Conservation (phyloP, 805 yeast genomes). For the Cyberlindnera galapagoensis region DNA sequence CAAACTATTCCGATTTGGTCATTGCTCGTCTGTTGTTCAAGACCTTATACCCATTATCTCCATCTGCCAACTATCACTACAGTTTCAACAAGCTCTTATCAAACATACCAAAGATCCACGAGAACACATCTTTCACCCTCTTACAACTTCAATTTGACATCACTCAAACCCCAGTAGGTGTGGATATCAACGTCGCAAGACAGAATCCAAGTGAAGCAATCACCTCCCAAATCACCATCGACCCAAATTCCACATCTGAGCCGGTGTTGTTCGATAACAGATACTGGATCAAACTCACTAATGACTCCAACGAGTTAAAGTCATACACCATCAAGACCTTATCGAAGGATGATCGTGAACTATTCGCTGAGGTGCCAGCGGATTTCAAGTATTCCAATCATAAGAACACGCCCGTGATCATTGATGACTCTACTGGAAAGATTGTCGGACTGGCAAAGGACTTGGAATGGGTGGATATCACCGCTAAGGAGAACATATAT, state of each 20-base stretch:
- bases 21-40: slow-evolving; percentile 23
- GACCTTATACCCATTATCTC: slow-evolving; percentile 24
- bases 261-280: slow-evolving; percentile 36
- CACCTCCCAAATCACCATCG: slow-evolving; percentile 3
- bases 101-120: slow-evolving; percentile 6
- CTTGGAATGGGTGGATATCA: slow-evolving; percentile 7
- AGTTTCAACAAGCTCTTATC: slow-evolving; percentile 16
- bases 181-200: slow-evolving; percentile 11
- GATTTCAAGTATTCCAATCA: slow-evolving; percentile 12
- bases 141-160: slow-evolving; percentile 20
- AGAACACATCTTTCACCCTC: slow-evolving; percentile 15
- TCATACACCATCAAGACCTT: slow-evolving; percentile 13
- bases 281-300: slow-evolving; percentile 29
- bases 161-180: background rate
- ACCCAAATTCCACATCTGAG: slow-evolving; percentile 21
- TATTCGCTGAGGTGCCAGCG: slow-evolving; percentile 5
- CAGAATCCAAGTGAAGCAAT: slow-evolving; percentile 13
- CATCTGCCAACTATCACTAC: slow-evolving; percentile 20
- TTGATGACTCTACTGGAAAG: slow-evolving; percentile 8
- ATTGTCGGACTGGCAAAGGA: slow-evolving; percentile 13
- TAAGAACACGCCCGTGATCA: slow-evolving; percentile 17
- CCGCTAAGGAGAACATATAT: slow-evolving; percentile 20
- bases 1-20: slow-evolving; percentile 14
- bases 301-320: slow-evolving; percentile 3
- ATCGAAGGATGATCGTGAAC: slow-evolving; percentile 9